A percentile compares a stretch with the other conserved stretches of the same genome.
Evolutionary conservation across 805 yeast species (phyloP).

Genomic region (Brettanomyces nanus): DNA sequence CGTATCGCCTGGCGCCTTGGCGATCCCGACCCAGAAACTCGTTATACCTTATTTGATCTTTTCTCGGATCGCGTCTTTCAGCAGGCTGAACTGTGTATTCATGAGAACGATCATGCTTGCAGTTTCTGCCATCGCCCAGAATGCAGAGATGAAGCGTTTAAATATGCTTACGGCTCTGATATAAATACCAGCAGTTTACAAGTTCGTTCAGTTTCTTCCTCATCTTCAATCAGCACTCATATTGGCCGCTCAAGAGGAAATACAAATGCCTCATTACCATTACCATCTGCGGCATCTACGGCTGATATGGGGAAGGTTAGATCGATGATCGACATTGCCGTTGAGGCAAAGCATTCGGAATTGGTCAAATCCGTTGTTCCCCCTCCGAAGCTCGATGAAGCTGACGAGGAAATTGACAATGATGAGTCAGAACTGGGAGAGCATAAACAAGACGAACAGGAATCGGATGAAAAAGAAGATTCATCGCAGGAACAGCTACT

Average conservation of each 20-base stretch:
- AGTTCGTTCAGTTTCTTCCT: slow-evolving; percentile 6
- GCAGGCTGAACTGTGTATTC: slow-evolving; percentile 53
- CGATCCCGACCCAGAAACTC: slow-evolving; percentile 49
- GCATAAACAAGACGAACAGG: too few relatives aligned
- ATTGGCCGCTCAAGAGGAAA: slow-evolving; percentile 1
- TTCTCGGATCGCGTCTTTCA: slow-evolving; percentile 64
- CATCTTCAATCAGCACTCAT: slow-evolving; percentile 3
- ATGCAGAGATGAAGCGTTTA: background rate
- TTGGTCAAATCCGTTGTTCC: background rate
- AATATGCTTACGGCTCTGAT: slow-evolving; percentile 1
- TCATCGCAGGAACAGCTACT: too few relatives aligned
- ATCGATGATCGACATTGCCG: slow-evolving; percentile 4
- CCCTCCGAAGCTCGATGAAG: background rate
- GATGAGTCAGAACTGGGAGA: too few relatives aligned
- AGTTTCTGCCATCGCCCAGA: slow-evolving; percentile 10
- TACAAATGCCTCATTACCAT: slow-evolving; percentile 1
- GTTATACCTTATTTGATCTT: slow-evolving; percentile 53
- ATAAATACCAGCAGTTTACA: background rate
- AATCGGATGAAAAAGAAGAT: too few relatives aligned
- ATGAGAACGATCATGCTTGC: slow-evolving; percentile 32
- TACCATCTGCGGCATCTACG: slow-evolving; percentile 1
- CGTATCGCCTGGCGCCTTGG: slow-evolving; percentile 74
- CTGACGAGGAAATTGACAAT: background rate
- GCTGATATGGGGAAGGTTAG: background rate
- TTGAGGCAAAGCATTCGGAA: background rate